Base-by-base conservation (phyloP, 2,329 filamentous ascomycete species). In the Helotiales sp. region DNA sequence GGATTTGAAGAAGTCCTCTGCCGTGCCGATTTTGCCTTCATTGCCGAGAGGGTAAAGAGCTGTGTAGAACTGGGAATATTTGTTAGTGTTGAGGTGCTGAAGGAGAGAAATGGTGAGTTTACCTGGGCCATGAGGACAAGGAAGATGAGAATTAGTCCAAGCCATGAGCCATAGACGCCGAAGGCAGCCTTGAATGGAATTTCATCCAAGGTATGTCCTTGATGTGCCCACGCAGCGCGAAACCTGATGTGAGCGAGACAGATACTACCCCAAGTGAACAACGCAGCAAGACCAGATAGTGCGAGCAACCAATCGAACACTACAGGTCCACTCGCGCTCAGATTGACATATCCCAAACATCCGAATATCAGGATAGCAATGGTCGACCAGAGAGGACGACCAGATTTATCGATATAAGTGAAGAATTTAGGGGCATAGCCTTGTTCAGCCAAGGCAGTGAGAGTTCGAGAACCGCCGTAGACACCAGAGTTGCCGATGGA, bases 401-500 rank as follows among this genome's bases (percentile, higher is more conserved):
- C 92, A 60, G 87, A 83, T 50, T 87, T 86, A 76, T 93, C 93
- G 67, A 93, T 86, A 74, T 93, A 96, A 55, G 84, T 84, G 40
- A 96, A 80, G 64, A 92, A 77, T 61, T 77, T 80, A 5, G 92
- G 91, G 0, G 90, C 91, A 70, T 95, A 91, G 54, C 86, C 82
- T 73, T 95, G 91, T 71, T 96, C 91, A 27, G 92, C 91, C 1
- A 97, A 82, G 3, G 93, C 92, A 31, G 91, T 91, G 9, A 97
- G 84, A 2, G 93, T 96, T 65, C 93, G 87, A 1, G 90, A 95
- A 25, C 90, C 93, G 44, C 91, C 93, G 68, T 96, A 97, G 59
- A 97, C 89, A 63, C 91, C 88, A 12, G 90, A 93, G 74, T 96
- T 96, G 57, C 91, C 91, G 60, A 96, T 92, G 0, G 91, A 95